phyloP scores from a whole-genome alignment of 2,329 filamentous ascomycete genomes.

The Aulographum hederae region DNA sequence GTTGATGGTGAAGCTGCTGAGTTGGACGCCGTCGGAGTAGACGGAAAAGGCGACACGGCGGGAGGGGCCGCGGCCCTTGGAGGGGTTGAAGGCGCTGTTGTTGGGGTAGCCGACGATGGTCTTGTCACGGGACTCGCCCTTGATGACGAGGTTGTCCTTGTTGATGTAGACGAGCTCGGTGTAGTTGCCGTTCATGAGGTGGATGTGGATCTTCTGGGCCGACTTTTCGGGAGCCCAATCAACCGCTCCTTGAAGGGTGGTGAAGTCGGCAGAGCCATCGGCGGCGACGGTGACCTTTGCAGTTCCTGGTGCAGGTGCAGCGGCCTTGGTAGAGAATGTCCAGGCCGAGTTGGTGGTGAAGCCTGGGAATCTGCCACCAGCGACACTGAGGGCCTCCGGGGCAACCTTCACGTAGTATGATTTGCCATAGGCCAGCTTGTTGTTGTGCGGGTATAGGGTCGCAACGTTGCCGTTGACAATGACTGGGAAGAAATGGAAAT shows the following conservation, averaged over 20 bases:
- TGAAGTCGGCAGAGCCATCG: slow-evolving; percentile 4
- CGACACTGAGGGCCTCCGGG: slow-evolving; percentile 1
- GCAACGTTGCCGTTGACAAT: slow-evolving; percentile 4
- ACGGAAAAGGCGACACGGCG: slow-evolving; percentile 7
- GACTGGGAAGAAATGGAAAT: slow-evolving; percentile 6
- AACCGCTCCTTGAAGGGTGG: slow-evolving; percentile 5
- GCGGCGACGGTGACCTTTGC: slow-evolving; percentile 1
- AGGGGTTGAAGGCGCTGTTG: slow-evolving; percentile 8
- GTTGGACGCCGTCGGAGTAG: slow-evolving; percentile 5
- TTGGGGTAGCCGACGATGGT: slow-evolving; percentile 7
- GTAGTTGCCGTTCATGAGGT: slow-evolving; percentile 5
- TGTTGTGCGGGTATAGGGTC: slow-evolving; percentile 4
- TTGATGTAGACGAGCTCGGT: slow-evolving; percentile 6
- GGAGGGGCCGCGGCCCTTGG: slow-evolving; percentile 6
- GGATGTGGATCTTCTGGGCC: slow-evolving; percentile 1
- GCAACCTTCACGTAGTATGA: slow-evolving; percentile 4
- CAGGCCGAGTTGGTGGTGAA: slow-evolving; percentile 1
- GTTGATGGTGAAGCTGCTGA: slow-evolving; percentile 6
- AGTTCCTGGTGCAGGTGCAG: neutral
- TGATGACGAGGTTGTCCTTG: slow-evolving; percentile 6
- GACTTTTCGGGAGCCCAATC: slow-evolving; percentile 3
- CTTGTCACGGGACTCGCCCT: slow-evolving; percentile 5
- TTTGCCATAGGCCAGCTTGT: slow-evolving; percentile 3
- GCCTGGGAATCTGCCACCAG: slow-evolving; percentile 1
- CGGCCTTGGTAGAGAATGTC: slow-evolving; percentile 5